phyloP scores from a whole-genome alignment of 768 basidiomycete species.

The Hysterangium stoloniferum region DNA sequence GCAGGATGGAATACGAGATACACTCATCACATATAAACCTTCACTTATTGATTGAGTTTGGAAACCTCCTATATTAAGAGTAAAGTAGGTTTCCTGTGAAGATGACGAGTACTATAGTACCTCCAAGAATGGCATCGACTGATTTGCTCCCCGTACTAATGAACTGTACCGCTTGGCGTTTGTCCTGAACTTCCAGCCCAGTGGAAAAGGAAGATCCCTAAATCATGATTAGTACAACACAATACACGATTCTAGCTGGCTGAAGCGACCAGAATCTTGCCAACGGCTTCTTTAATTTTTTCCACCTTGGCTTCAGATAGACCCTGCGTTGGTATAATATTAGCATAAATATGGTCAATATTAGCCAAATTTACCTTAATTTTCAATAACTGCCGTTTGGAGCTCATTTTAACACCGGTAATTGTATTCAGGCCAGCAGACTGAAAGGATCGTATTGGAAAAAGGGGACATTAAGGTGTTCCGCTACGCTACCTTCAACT shows the following conservation, averaged over 20 bases:
- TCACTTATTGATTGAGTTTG: slow-evolving; percentile 93
- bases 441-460: slow-evolving; percentile 28
- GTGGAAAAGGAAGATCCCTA: slow-evolving; percentile 91
- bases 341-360: background rate
- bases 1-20: background rate
- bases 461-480: slow-evolving; percentile 17
- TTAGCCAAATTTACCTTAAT: slow-evolving; percentile 59
- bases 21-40: slow-evolving; percentile 34
- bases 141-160: slow-evolving; percentile 92
- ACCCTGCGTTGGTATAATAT: slow-evolving; percentile 43
- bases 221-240: background rate
- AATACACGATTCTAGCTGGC: slow-evolving; percentile 1
- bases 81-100: background rate
- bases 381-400: slow-evolving; percentile 81
- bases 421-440: slow-evolving; percentile 77
- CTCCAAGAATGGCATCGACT: slow-evolving; percentile 84
- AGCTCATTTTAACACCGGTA: slow-evolving; percentile 87
- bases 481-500: slow-evolving; percentile 61
- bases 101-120: slow-evolving; percentile 30
- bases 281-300: slow-evolving; percentile 95
- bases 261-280: slow-evolving; percentile 65
- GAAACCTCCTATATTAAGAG: slow-evolving; percentile 56
- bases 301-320: slow-evolving; percentile 97
- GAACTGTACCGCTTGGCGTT: slow-evolving; percentile 65
- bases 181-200: slow-evolving; percentile 85